Percentiles rank a stretch among this genome's conserved stretches.
phyloP scores from a whole-genome alignment of 2,329 filamentous ascomycete species.

The Monilinia fructicola region DNA sequence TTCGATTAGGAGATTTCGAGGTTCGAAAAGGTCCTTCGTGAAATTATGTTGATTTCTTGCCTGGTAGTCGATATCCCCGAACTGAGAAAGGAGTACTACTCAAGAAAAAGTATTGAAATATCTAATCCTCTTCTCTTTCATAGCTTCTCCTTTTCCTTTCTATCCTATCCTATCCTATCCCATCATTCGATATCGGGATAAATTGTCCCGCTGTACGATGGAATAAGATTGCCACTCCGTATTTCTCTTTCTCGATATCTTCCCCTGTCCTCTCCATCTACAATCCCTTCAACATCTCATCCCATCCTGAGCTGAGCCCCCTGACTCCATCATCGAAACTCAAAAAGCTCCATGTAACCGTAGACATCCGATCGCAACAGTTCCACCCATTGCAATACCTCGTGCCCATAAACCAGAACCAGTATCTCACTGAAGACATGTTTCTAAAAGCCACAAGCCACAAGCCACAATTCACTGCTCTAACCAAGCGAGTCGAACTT shows the following conservation, averaged over 20 bases:
- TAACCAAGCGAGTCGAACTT: fast-evolving
- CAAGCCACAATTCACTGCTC: neutral
- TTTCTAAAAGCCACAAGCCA: too few species aligned
- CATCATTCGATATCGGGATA: neutral
- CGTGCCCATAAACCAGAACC: too few species aligned
- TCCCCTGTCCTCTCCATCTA: neutral
- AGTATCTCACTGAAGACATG: too few species aligned
- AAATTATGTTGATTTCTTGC: neutral
- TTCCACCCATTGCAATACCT: too few species aligned
- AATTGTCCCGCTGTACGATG: neutral
- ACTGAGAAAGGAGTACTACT: neutral
- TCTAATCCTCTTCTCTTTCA: neutral
- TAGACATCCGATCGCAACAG: neutral
- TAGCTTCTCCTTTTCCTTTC: too few species aligned
- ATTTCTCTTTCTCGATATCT: neutral
- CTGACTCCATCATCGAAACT: neutral
- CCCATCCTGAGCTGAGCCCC: neutral
- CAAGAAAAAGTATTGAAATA: neutral
- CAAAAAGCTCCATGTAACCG: neutral
- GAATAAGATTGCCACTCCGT: neutral
- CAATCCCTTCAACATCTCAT: neutral
- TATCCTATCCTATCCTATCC: neutral
- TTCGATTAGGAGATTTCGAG: neutral
- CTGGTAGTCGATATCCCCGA: neutral
- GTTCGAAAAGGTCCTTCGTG: neutral